Percentiles rank a stretch among this genome's conserved stretches.
phyloP scores from a whole-genome alignment of 306 rosid genomes.

The Hippophae gyantsensis region DNA sequence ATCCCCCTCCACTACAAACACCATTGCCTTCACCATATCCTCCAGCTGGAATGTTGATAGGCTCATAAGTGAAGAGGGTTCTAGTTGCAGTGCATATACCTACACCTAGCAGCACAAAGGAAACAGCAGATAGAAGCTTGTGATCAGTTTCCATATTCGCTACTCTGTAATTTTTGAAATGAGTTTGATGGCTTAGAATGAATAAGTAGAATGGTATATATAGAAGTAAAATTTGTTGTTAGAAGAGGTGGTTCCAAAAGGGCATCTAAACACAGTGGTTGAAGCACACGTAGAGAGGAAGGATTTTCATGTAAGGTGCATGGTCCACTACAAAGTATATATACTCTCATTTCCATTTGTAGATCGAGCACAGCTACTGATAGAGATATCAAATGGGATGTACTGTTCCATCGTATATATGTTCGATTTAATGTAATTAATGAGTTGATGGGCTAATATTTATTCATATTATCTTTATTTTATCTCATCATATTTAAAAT shows the following conservation, averaged over 20 bases:
- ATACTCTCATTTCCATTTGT: slow-evolving; percentile 5
- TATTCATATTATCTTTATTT: too few species aligned
- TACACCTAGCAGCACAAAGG: slow-evolving; percentile 37
- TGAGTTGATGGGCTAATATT: too few species aligned
- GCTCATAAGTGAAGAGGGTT: slow-evolving; percentile 35
- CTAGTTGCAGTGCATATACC: slow-evolving; percentile 54
- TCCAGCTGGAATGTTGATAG: slow-evolving; percentile 6
- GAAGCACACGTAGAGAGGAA: slow-evolving; percentile 33
- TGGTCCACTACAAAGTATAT: slow-evolving; percentile 17
- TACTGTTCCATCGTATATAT: too few species aligned
- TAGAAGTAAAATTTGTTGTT: slow-evolving; percentile 23
- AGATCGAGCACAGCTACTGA: too few species aligned
- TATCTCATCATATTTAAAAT: too few species aligned
- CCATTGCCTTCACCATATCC: slow-evolving; percentile 12
- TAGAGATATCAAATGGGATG: too few species aligned
- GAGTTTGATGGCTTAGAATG: slow-evolving; percentile 16
- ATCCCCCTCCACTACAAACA: slow-evolving; percentile 26
- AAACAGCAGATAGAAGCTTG: slow-evolving; percentile 19
- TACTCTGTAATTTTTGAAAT: too few species aligned
- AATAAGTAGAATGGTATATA: slow-evolving; percentile 28
- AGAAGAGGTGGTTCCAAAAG: background rate
- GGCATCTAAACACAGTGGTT: slow-evolving; percentile 34
- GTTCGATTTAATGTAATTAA: too few species aligned
- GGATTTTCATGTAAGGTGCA: slow-evolving; percentile 1
- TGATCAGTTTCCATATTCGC: slow-evolving; percentile 33